These are phyloP conservation scores for Cystobasidiaceae sp. DNA, from an alignment of 1,284 basidiomycete genomes.

Conservation along the genomic window DNA sequence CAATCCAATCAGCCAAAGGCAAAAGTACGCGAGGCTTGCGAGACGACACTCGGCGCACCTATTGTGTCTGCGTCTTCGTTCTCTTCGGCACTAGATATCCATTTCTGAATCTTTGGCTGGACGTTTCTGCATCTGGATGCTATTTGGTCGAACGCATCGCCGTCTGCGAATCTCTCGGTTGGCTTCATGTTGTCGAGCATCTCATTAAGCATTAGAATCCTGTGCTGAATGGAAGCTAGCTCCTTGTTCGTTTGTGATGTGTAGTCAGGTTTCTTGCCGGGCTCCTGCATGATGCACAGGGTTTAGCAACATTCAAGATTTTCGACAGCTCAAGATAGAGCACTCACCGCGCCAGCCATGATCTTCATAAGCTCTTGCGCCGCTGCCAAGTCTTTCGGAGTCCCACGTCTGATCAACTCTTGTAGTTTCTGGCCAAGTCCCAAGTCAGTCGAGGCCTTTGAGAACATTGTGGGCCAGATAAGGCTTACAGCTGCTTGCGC, in stretches of 20 bases:
- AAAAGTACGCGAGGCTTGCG: neutral
- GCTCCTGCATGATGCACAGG: constrained; percentile 55
- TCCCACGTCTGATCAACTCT: constrained; percentile 92
- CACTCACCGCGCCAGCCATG: constrained; percentile 73
- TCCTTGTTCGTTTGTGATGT: constrained; percentile 80
- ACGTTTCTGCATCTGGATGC: constrained; percentile 74
- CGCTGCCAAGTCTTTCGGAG: constrained; percentile 86
- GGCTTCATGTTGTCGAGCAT: constrained; percentile 88
- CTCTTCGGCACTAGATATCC: constrained; percentile 81
- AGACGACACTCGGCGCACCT: constrained; percentile 53
- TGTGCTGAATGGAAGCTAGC: constrained; percentile 88
- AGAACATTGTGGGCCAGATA: neutral
- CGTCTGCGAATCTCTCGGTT: constrained; percentile 52
- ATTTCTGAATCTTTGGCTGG: constrained; percentile 92
- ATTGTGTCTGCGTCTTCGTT: constrained; percentile 74
- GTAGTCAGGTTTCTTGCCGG: constrained; percentile 89
- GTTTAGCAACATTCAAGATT: neutral
- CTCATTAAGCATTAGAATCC: constrained; percentile 89
- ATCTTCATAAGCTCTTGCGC: constrained; percentile 98
- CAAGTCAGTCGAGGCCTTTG: neutral
- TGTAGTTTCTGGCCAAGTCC: constrained; percentile 84
- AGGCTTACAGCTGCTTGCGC: constrained; percentile 73
- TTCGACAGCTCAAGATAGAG: neutral
- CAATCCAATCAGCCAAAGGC: neutral
- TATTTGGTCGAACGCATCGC: constrained; percentile 97